These are phyloP conservation scores for Amanita inopinata DNA, from an alignment of 768 basidiomycete genomes.

Conservation along the genomic window DNA sequence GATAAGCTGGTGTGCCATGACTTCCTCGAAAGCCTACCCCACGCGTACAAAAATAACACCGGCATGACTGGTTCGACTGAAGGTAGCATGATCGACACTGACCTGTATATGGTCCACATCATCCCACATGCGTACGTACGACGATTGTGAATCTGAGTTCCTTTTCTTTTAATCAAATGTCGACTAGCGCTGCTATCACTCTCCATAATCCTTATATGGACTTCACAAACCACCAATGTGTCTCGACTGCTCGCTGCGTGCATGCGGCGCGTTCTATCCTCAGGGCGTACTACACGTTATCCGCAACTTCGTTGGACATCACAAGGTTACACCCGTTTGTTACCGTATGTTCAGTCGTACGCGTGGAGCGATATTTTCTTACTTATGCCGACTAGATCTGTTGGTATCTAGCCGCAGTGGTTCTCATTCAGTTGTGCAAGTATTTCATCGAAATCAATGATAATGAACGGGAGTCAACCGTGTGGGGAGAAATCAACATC, in stretches of 20 bases:
- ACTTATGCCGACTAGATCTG: constrained; percentile 47
- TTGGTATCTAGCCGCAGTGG: constrained; percentile 86
- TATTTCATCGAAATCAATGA: constrained; percentile 80
- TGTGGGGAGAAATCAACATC: constrained; percentile 85
- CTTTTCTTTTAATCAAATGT: constrained; percentile 10
- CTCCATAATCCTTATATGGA: constrained; percentile 80
- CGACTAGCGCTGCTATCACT: constrained; percentile 69
- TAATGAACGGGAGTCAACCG: constrained; percentile 57
- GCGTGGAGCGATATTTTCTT: constrained; percentile 6
- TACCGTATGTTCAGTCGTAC: constrained; percentile 37
- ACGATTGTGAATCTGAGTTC: constrained; percentile 5
- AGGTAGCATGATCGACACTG: constrained; percentile 61
- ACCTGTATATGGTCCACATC: constrained; percentile 80
- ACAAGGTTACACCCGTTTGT: constrained; percentile 75
- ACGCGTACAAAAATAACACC: constrained; percentile 50
- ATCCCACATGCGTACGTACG: constrained; percentile 73
- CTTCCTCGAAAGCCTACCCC: constrained; percentile 66
- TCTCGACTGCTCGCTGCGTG: constrained; percentile 66
- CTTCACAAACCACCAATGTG: constrained; percentile 52
- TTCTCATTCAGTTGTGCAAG: constrained; percentile 80
- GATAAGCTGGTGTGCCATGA: constrained; percentile 58
- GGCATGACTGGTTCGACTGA: constrained; percentile 53
- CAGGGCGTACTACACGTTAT: constrained; percentile 63
- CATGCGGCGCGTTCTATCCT: constrained; percentile 69
- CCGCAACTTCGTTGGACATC: constrained; percentile 77